phyloP scores from a whole-genome alignment of 352 stramenopile genomes.

The Phytophthora tentaculata region DNA sequence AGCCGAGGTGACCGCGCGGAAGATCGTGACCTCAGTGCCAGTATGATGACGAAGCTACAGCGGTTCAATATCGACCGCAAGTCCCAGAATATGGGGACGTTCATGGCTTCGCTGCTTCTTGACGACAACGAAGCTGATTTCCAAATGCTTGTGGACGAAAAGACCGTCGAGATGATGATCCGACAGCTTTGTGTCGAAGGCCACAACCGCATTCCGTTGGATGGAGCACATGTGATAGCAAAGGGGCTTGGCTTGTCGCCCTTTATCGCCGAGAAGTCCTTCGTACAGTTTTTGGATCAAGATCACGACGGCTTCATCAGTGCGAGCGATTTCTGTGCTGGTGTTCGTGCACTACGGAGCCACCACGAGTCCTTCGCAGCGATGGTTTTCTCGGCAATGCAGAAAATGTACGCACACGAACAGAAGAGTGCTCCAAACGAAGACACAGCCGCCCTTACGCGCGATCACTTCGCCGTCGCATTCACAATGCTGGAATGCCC shows the following conservation, averaged over 20 bases:
- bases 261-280: constrained; percentile 66
- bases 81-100: constrained; percentile 77
- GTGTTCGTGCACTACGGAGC: constrained; percentile 63
- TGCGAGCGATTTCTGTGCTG: constrained; percentile 69
- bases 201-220: constrained; percentile 48
- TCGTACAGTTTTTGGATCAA: constrained; percentile 70
- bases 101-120: constrained; percentile 62
- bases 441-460: constrained; percentile 20
- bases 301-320: constrained; percentile 80
- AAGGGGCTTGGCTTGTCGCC: constrained; percentile 65
- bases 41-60: constrained; percentile 63
- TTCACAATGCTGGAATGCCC: constrained; percentile 71
- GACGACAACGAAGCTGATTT: constrained; percentile 67
- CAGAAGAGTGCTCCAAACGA: constrained; percentile 29
- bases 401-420: constrained; percentile 47
- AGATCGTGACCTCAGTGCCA: constrained; percentile 42
- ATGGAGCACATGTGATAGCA: constrained; percentile 58
- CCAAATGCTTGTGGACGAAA: constrained; percentile 54
- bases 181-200: constrained; percentile 65
- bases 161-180: constrained; percentile 73
- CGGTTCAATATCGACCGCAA: constrained; percentile 85
- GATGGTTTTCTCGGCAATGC: constrained; percentile 71
- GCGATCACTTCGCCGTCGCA: constrained; percentile 49
- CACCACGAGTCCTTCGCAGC: constrained; percentile 60
- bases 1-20: constrained; percentile 5